Base-by-base conservation (phyloP, 164 flowering plant genomes). In the Sextonia rubra region DNA sequence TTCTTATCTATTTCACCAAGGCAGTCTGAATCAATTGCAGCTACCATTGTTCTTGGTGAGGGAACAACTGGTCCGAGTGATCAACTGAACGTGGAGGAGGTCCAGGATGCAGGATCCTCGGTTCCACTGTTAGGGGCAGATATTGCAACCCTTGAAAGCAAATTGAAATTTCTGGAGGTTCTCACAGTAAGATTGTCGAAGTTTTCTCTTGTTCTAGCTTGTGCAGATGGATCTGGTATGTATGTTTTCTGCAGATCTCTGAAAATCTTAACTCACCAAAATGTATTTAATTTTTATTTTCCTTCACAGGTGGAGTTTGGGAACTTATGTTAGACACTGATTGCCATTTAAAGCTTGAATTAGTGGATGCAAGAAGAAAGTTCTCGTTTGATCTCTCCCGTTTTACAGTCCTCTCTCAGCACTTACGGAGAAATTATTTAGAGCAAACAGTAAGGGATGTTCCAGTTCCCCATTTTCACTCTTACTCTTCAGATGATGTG, bases 221-320 rank as follows among this genome's bases (percentile, higher is more conserved):
- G 70, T 75, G 80, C 79, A 47, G 85, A 89, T 79, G 85, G 80
- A 78, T 78, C 86, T 67, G 97, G 97, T 91, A 88, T 22, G 37
- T 24, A 22, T 32, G 4, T 25, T 17, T 63, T 27, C 22, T 15
- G 8, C 52, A 1, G 20, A 32, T 18, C 18, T 32, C 26, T 66
- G 69, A 66, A 66, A 20, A n/a, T 20, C 44, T 66, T 23, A 7
- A 11, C 14, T 26, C 67, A 12, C 3, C 37, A 29, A 9, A 66
- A 4, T 66, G 26, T 37, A 44, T 37, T 66, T 66, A 47, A 29
- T 66, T 37, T 32, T 66, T 37, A 12, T 66, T 12, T 25, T 44
- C 27, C 73, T 68, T 64, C 82, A 81, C 86, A 95, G 99, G 88
- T 75, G 76, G 79, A 74, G 69, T 86, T 76, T 78, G 81, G 80